Conservation (phyloP, 208 protist species). For the Crithidia thermophila region DNA sequence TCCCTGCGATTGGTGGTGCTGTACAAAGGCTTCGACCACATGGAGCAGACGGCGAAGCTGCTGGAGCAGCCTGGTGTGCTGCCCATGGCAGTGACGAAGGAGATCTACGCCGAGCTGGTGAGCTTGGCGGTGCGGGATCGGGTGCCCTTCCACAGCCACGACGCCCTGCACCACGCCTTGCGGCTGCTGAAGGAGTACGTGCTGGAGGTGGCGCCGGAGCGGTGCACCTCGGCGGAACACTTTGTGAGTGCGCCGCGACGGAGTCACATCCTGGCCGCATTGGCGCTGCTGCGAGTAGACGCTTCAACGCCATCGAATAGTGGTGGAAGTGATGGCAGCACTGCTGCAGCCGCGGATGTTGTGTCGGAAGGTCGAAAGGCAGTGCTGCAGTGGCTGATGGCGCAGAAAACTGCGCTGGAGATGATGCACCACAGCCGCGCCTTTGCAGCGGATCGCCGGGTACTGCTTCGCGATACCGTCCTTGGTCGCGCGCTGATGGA, state of each 20-base stretch:
- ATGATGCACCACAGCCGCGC: constrained; percentile 25
- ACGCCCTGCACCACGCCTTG: constrained; percentile 26
- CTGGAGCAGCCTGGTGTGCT: constrained; percentile 32
- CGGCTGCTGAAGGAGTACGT: constrained; percentile 33
- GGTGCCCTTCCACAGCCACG: constrained; percentile 29
- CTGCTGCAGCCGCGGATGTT: neutral
- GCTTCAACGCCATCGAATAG: neutral
- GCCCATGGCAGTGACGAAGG: constrained; percentile 37
- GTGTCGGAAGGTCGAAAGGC: constrained; percentile 1
- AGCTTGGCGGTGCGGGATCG: constrained; percentile 76
- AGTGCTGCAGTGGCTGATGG: constrained; percentile 23
- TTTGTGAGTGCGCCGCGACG: constrained; percentile 28
- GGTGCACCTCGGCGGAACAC: constrained; percentile 36
- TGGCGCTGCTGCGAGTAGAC: constrained; percentile 22
- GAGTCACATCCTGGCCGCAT: constrained; percentile 27
- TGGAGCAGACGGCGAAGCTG: constrained; percentile 49
- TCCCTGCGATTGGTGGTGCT: constrained; percentile 60
- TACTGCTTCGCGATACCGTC: constrained; percentile 40
- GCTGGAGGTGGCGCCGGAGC: constrained; percentile 37
- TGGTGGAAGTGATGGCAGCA: neutral
- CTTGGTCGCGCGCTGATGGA: constrained; percentile 40
- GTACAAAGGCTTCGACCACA: constrained; percentile 57
- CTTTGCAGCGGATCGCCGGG: constrained; percentile 9
- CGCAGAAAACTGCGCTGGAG: constrained; percentile 24
- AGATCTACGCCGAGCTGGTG: constrained; percentile 62